These are phyloP conservation scores for Gloeopeniophorella convolvens DNA, from an alignment of 768 basidiomycete genomes.

Conservation along the genomic window DNA sequence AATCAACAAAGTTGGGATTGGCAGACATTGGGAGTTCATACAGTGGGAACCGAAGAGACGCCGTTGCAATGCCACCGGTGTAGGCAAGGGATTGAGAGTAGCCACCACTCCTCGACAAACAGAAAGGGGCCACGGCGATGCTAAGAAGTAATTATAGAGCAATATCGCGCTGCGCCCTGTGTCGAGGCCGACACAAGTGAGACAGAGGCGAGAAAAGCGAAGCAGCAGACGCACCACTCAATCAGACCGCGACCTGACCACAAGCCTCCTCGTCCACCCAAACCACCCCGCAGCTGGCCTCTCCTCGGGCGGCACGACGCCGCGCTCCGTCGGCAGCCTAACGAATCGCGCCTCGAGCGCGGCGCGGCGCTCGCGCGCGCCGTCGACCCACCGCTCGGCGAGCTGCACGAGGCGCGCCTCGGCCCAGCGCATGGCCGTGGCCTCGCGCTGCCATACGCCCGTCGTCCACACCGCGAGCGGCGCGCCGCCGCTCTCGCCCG, in stretches of 20 bases:
- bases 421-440: slow-evolving; percentile 51
- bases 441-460: slow-evolving; percentile 62
- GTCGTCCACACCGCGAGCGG: slow-evolving; percentile 68
- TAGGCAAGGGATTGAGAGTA: too few species aligned
- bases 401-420: slow-evolving; percentile 46
- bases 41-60: too few species aligned
- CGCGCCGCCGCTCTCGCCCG: slow-evolving; percentile 19
- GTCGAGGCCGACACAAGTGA: too few species aligned
- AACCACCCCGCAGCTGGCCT: slow-evolving; percentile 3
- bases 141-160: too few species aligned
- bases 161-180: too few species aligned
- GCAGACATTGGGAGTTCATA: not conserved
- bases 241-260: slow-evolving; percentile 2
- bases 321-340: slow-evolving; percentile 8
- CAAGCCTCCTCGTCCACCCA: not conserved
- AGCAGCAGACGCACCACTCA: too few species aligned
- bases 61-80: too few species aligned
- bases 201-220: too few species aligned
- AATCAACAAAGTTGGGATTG: slow-evolving; percentile 20
- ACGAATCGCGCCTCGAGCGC: slow-evolving; percentile 19
- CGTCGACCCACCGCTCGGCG: slow-evolving; percentile 35
- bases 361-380: slow-evolving; percentile 11
- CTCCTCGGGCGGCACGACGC: not conserved
- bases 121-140: too few species aligned
- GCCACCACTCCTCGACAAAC: too few species aligned